Conservation (phyloP, 768 basidiomycete species). For the Lyophyllum atratum region DNA sequence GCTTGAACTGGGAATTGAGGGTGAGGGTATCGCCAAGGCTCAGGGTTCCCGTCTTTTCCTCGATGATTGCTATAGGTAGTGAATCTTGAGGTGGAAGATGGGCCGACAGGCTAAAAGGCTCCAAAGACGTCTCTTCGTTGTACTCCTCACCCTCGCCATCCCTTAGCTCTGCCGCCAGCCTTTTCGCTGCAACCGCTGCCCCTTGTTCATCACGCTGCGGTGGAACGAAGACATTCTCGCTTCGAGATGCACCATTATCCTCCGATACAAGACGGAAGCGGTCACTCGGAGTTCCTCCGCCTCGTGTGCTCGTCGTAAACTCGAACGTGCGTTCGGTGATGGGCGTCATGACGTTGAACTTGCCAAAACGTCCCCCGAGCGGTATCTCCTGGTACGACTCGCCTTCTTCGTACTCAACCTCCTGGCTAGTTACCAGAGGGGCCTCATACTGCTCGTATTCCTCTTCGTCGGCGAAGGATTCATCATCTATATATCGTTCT, state of each 20-base stretch:
- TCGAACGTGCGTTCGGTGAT: slow-evolving; percentile 95
- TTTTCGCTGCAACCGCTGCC: slow-evolving; percentile 55
- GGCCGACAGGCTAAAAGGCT: slow-evolving; percentile 30
- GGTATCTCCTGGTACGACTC: slow-evolving; percentile 51
- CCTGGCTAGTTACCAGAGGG: slow-evolving; percentile 24
- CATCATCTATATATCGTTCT: slow-evolving; percentile 30
- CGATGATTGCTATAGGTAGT: slow-evolving; percentile 36
- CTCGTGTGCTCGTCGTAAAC: slow-evolving; percentile 64
- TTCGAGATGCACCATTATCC: slow-evolving; percentile 21
- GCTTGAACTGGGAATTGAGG: slow-evolving; percentile 63
- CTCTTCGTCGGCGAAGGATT: slow-evolving; percentile 29
- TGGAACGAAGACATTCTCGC: slow-evolving; percentile 27
- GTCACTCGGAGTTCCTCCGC: slow-evolving; percentile 42
- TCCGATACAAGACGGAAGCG: slow-evolving; percentile 14
- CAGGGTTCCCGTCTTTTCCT: slow-evolving; percentile 64
- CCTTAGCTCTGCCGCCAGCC: slow-evolving; percentile 51
- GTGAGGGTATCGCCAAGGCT: slow-evolving; percentile 67
- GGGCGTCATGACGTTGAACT: slow-evolving; percentile 94
- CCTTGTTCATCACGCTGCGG: slow-evolving; percentile 41
- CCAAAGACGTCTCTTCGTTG: slow-evolving; percentile 29
- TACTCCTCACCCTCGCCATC: slow-evolving; percentile 35
- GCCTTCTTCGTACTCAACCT: slow-evolving; percentile 38
- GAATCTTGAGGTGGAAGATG: slow-evolving; percentile 24
- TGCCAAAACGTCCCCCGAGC: slow-evolving; percentile 74
- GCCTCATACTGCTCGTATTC: slow-evolving; percentile 36